Base-by-base conservation (phyloP, 805 yeast genomes). In the Teunomyces panamensis region DNA sequence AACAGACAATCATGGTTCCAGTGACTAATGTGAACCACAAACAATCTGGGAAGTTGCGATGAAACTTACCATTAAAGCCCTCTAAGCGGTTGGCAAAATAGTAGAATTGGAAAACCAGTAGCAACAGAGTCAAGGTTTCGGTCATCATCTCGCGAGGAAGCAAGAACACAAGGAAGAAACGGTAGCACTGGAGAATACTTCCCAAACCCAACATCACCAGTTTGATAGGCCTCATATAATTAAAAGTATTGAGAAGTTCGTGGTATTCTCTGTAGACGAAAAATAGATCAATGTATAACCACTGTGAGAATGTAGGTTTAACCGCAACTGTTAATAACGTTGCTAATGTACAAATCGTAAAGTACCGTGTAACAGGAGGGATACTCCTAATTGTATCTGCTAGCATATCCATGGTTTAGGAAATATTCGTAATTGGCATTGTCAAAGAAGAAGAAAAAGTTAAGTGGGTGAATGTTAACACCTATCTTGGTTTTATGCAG, bases 321-420 rank as follows among this genome's bases (percentile, higher is more conserved):
- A 37, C 8, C 37, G 45, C 11, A 14, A 32, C 7, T 9, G 50
- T 33, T 1, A 50, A 7, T 17, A 41, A 48, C 8, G 74, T 69
- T 9, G 73, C 63, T 20, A 79, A 66, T 1, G 84, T 67, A 3
- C 77, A 58, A 33, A 81, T 65, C 1, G 82, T 78, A 46, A 83
- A 65, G 39, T 77, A 73, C 50, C 87, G 67, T 3, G 88, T 83
- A 24, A 83, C 80, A 3, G 86, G 84, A 1, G 88, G 88, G 5
- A 84, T 79, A 30, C 57, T 50, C 42, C 54, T 51, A 30, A 65
- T 60, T 27, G 50, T 53, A 9, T 63, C 65, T 11, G 57, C 56
- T 49, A 43, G 34, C 16, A 41, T 24, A 9, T 37, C 41, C 41
- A 20, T 34, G 39, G 13, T 30, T 13, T 30, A 30, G n/a, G 8